These are phyloP conservation scores for Ophiostoma quercus DNA, from an alignment of 2,329 filamentous ascomycete genomes.

Conservation along the genomic window DNA sequence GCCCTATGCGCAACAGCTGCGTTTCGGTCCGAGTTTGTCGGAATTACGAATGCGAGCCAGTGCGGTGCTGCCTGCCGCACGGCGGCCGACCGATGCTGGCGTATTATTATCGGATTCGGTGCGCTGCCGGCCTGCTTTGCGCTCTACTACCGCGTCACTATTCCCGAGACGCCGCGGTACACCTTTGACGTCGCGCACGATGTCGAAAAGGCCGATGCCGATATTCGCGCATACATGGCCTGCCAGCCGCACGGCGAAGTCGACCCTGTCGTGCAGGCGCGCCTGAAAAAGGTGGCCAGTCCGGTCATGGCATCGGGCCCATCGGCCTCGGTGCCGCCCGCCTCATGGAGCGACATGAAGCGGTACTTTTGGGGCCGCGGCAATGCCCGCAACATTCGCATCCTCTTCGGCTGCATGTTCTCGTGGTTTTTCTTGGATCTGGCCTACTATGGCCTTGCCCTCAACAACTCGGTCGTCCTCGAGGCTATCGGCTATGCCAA, in stretches of 20 bases:
- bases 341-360: constrained; percentile 64
- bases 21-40: constrained; percentile 51
- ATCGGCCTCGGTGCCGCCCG: constrained; percentile 56
- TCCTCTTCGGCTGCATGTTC: constrained; percentile 68
- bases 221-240: constrained; percentile 57
- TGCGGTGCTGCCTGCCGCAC: constrained; percentile 61
- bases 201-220: constrained; percentile 67
- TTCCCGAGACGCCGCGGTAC: constrained; percentile 78
- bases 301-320: constrained; percentile 29
- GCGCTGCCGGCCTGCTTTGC: constrained; percentile 72
- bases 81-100: constrained; percentile 76
- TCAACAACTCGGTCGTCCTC: constrained; percentile 72
- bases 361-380: constrained; percentile 60
- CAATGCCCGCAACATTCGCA: constrained; percentile 55
- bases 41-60: constrained; percentile 37
- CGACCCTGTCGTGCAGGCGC: constrained; percentile 46
- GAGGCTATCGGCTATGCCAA: constrained; percentile 65
- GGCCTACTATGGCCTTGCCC: constrained; percentile 63
- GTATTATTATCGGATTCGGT: constrained; percentile 73
- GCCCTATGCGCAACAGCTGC: constrained; percentile 62
- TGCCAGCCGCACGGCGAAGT: constrained; percentile 46
- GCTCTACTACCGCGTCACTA: constrained; percentile 80
- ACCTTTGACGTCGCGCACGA: constrained; percentile 63
- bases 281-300: constrained; percentile 47
- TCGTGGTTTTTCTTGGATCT: constrained; percentile 79